These are phyloP conservation scores for Elongisporangium prolatum DNA, from an alignment of 352 stramenopile species.

Conservation along the genomic window DNA sequence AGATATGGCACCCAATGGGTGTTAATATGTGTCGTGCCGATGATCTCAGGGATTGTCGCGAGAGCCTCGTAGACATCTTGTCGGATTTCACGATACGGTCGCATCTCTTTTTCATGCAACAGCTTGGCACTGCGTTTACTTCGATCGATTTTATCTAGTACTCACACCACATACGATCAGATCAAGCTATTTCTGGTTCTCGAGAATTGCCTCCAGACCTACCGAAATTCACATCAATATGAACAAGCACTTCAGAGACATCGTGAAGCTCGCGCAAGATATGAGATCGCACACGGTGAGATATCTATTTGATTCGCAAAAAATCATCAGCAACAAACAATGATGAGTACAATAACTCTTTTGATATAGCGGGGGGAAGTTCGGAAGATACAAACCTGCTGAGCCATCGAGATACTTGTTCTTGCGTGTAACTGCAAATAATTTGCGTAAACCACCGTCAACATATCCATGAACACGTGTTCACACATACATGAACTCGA, in stretches of 20 bases:
- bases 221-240: conserved; percentile 79
- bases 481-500: conserved; percentile 58
- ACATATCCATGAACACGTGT: conserved; percentile 2
- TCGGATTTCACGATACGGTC: conserved; percentile 73
- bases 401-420: conserved; percentile 81
- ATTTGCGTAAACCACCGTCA: not conserved
- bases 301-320: conserved; percentile 40
- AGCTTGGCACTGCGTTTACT: conserved; percentile 20
- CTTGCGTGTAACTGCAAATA: conserved; percentile 49
- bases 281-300: conserved; percentile 56
- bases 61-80: conserved; percentile 60
- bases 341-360: conserved; percentile 1
- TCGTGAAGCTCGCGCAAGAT: conserved; percentile 66
- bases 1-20: conserved; percentile 72
- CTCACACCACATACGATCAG: conserved; percentile 4
- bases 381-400: conserved; percentile 38
- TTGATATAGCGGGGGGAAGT: no score
- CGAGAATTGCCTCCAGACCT: conserved; percentile 5
- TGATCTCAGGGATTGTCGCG: conserved; percentile 61
- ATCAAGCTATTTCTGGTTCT: not conserved
- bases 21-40: conserved; percentile 73
- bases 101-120: conserved; percentile 49
- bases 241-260: conserved; percentile 86
- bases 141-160: conserved; percentile 21
- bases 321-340: not conserved